Base-by-base conservation (phyloP, 2,329 filamentous ascomycete species). In the Achaetomium macrosporum region DNA sequence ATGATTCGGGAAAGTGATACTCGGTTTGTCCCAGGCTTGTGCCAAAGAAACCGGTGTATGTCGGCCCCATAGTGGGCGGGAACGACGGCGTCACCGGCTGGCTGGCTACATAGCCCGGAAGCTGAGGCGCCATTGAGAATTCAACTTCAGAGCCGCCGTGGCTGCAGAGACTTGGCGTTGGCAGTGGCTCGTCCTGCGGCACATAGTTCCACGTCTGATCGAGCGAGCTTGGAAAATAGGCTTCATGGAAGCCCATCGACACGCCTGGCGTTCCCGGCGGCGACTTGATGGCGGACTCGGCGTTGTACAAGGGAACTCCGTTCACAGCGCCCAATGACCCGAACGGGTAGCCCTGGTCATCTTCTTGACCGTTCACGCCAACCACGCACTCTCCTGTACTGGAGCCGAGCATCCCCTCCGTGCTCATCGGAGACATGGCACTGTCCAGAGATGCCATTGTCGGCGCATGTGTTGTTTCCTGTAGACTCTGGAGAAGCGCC, bases 251-350 rank as follows among this genome's bases (percentile, higher is more conserved):
- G 49, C 69, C 68, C 30, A 71, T 66, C 56, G 75, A 64, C 35
- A 78, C 61, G 15, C 76, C 76, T 0, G 78, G 78, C 1, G 78
- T 81, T 5, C 71, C 74, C 2, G 78, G 78, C 13, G 78, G 78
- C 6, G 78, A 80, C 59, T 76, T 76, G 45, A 79, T 66, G 16
- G 73, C 73, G 17, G 71, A 67, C 56, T 78, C 47, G 29, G 36
- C 53, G 49, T 59, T 57, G 42, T 66, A 66, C 40, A 69, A 61
- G 12, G 65, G 49, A 16, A 59, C 39, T 5, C 51, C 42, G 31
- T 52, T 42, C 11, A 57, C 47, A 10, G 55, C 47, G n/a, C 52
- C 57, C 47, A 55, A 33, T 9, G 60, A 58, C 6, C 61, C 58
- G 13, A 61, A 62, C 1, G 62, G 47, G 35, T 61, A 63, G n/a